phyloP scores from a whole-genome alignment of 1,284 basidiomycete genomes.

The Trametes versicolor region DNA sequence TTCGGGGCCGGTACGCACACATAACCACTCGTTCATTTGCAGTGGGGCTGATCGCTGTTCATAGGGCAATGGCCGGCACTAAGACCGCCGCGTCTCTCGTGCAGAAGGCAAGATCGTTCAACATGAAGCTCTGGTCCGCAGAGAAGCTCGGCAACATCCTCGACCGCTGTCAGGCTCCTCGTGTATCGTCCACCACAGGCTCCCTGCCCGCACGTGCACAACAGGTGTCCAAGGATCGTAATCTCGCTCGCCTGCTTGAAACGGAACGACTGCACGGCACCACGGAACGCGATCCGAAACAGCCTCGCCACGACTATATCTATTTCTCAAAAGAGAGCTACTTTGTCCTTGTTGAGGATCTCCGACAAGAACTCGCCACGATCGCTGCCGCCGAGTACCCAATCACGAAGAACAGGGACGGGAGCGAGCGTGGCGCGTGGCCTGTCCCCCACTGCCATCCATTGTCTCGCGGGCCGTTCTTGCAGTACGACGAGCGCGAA shows the following conservation, averaged over 20 bases:
- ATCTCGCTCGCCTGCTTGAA: slow-evolving; percentile 78
- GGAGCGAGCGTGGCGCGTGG: slow-evolving; percentile 65
- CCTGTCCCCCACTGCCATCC: slow-evolving; percentile 80
- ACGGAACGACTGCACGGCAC: slow-evolving; percentile 91
- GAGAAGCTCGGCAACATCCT: slow-evolving; percentile 80
- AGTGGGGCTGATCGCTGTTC: not conserved
- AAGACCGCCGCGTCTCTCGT: slow-evolving; percentile 60
- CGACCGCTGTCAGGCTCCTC: slow-evolving; percentile 63
- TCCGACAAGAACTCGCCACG: slow-evolving; percentile 80
- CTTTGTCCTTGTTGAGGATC: slow-evolving; percentile 93
- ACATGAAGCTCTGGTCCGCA: slow-evolving; percentile 91
- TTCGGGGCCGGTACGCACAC: slow-evolving; percentile 62
- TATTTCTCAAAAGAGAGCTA: slow-evolving; percentile 87
- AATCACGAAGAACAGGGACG: slow-evolving; percentile 59
- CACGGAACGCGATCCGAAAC: slow-evolving; percentile 90
- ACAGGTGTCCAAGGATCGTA: slow-evolving; percentile 43
- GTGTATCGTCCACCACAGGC: slow-evolving; percentile 36
- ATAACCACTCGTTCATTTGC: too few relatives aligned
- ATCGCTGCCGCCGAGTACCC: slow-evolving; percentile 75
- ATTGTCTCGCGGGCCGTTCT: slow-evolving; percentile 73
- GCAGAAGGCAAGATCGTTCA: slow-evolving; percentile 78
- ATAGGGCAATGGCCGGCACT: slow-evolving; percentile 16
- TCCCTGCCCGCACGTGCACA: slow-evolving; percentile 41
- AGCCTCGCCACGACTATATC: slow-evolving; percentile 87
- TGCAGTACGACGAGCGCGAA: slow-evolving; percentile 78